Conservation (phyloP, 768 basidiomycete species). For the Boletus bicolor region DNA sequence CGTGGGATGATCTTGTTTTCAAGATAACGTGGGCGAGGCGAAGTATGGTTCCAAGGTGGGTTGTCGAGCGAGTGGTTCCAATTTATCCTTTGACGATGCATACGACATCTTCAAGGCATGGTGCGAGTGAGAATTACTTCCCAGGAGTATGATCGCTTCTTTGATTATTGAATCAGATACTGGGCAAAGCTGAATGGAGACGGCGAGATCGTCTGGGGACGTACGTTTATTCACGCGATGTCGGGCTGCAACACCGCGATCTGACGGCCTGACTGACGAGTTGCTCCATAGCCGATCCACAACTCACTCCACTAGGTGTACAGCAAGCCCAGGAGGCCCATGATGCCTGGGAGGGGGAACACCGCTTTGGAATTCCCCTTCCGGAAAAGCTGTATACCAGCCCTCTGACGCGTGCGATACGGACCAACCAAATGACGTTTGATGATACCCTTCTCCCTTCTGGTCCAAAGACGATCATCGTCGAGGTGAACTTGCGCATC, state of each 20-base stretch:
- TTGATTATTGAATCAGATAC: constrained; percentile 36
- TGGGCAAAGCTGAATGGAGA: constrained; percentile 67
- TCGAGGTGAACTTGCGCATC: constrained; percentile 45
- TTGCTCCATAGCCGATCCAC: constrained; percentile 35
- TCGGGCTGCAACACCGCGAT: neutral
- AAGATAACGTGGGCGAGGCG: constrained; percentile 67
- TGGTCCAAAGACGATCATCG: constrained; percentile 37
- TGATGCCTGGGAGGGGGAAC: constrained; percentile 16
- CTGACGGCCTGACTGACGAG: neutral
- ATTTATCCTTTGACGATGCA: neutral
- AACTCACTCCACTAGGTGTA: constrained; percentile 56
- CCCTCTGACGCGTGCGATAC: constrained; percentile 59
- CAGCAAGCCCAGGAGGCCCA: constrained; percentile 44
- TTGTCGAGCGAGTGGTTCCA: neutral
- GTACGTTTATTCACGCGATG: constrained; percentile 39
- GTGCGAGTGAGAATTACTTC: constrained; percentile 47
- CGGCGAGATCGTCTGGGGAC: constrained; percentile 68
- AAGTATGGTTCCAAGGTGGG: constrained; percentile 57
- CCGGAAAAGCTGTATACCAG: constrained; percentile 30
- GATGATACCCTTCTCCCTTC: constrained; percentile 30
- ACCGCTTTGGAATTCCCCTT: constrained; percentile 13
- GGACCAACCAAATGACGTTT: constrained; percentile 56
- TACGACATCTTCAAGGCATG: constrained; percentile 39
- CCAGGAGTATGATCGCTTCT: neutral
- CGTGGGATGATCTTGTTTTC: neutral